Evolutionary conservation across 345 rosid genomes (phyloP).

Genomic region (Carallia pectinifolia): DNA sequence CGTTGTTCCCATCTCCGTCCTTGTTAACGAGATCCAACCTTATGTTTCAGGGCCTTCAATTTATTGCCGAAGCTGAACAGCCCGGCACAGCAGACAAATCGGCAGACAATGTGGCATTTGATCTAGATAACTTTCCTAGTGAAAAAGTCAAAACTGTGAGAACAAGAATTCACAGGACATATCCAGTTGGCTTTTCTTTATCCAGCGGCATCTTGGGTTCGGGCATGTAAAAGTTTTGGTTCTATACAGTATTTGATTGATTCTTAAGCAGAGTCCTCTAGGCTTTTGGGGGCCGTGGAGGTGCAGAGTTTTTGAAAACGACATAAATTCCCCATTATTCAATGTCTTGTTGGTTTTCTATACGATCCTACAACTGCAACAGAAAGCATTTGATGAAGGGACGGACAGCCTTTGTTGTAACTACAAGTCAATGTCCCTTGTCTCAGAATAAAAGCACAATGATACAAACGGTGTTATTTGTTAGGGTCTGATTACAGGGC

Average conservation of each 20-base stretch:
- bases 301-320: neutral
- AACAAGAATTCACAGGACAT: conserved; percentile 67
- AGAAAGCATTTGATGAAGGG: neutral
- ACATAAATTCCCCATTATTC: neutral
- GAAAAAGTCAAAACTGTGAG: conserved; percentile 27
- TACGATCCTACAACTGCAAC: neutral
- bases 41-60: conserved; percentile 71
- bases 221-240: neutral
- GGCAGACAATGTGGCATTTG: conserved; percentile 15
- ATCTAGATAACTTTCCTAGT: conserved; percentile 20
- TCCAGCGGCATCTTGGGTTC: conserved; percentile 29
- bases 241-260: neutral
- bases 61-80: conserved; percentile 52
- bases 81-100: conserved; percentile 27
- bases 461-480: too few relatives aligned
- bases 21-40: conserved; percentile 5
- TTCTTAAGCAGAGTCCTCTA: neutral
- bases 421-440: neutral
- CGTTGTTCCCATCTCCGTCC: conserved; percentile 3
- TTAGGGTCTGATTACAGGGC: too few relatives aligned
- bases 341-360: neutral
- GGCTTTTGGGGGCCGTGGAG: neutral
- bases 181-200: conserved; percentile 66
- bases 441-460: too few relatives aligned
- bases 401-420: neutral